phyloP scores from a whole-genome alignment of 257 asterid genomes.

The Nicotiana benthamiana region DNA sequence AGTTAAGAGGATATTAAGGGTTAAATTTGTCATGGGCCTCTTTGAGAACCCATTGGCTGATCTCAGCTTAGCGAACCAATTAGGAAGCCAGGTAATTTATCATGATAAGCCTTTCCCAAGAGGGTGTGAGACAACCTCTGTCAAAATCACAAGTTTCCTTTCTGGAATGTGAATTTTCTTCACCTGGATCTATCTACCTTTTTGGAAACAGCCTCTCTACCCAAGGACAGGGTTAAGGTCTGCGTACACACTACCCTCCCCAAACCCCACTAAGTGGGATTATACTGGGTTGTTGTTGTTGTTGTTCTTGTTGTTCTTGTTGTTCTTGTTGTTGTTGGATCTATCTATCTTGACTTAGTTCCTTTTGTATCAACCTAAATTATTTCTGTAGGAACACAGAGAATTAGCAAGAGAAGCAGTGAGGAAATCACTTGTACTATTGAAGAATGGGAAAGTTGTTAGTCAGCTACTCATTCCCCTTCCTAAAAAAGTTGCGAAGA shows the following conservation, averaged over 20 bases:
- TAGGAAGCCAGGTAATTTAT: slow-evolving; percentile 20
- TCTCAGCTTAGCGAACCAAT: slow-evolving; percentile 17
- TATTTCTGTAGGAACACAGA: slow-evolving; percentile 3
- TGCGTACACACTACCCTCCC: no score
- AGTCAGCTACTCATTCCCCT: slow-evolving; percentile 16
- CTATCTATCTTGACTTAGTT: not conserved
- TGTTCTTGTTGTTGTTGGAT: no score
- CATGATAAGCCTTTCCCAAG: not conserved
- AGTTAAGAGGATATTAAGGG: slow-evolving; percentile 29
- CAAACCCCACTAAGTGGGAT: no score
- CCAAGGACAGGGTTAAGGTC: no score
- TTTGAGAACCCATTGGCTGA: slow-evolving; percentile 30
- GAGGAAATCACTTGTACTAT: slow-evolving; percentile 21
- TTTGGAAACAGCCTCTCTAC: no score
- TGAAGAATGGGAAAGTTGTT: slow-evolving; percentile 17
- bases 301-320: no score
- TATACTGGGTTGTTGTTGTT: no score
- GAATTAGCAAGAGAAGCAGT: slow-evolving; percentile 28
- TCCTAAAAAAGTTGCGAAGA: slow-evolving; percentile 6
- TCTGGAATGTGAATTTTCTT: not conserved
- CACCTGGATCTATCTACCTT: not conserved
- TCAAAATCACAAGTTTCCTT: not conserved
- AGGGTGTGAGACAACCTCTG: not conserved
- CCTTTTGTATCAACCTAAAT: not conserved
- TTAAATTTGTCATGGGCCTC: slow-evolving; percentile 27